These are phyloP conservation scores for Globisporangium mamillatum DNA, from an alignment of 352 stramenopile species.

Conservation along the genomic window DNA sequence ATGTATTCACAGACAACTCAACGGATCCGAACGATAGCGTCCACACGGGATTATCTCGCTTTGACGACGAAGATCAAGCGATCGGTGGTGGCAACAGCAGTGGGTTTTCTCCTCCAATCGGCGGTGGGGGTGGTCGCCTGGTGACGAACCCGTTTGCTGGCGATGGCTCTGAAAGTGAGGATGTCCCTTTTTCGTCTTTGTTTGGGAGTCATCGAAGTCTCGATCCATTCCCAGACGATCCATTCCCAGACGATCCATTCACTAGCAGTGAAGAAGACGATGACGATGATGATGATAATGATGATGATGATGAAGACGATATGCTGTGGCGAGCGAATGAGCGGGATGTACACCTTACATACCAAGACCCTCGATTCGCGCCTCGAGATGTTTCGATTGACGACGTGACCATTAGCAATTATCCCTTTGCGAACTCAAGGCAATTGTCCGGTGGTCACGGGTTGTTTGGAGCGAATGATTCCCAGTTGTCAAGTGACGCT, in stretches of 20 bases:
- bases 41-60: slow-evolving; percentile 1
- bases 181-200: neutral
- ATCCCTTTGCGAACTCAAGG: neutral
- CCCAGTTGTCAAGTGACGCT: slow-evolving; percentile 14
- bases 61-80: neutral
- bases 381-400: slow-evolving; percentile 9
- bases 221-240: slow-evolving; percentile 25
- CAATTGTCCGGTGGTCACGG: neutral
- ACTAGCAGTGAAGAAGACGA: slow-evolving; percentile 24
- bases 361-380: neutral
- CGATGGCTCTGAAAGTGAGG: neutral
- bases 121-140: neutral
- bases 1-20: slow-evolving; percentile 1
- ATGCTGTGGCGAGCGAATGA: neutral
- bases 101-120: neutral
- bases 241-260: slow-evolving; percentile 22
- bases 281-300: slow-evolving; percentile 9
- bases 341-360: neutral
- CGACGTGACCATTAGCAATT: neutral
- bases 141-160: slow-evolving; percentile 6
- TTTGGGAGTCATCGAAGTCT: slow-evolving; percentile 1
- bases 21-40: slow-evolving; percentile 4
- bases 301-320: slow-evolving; percentile 6
- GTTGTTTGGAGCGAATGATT: slow-evolving; percentile 21
- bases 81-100: neutral